Base-by-base conservation (phyloP, 2,329 filamentous ascomycete genomes). In the Lecanicillium sp. region DNA sequence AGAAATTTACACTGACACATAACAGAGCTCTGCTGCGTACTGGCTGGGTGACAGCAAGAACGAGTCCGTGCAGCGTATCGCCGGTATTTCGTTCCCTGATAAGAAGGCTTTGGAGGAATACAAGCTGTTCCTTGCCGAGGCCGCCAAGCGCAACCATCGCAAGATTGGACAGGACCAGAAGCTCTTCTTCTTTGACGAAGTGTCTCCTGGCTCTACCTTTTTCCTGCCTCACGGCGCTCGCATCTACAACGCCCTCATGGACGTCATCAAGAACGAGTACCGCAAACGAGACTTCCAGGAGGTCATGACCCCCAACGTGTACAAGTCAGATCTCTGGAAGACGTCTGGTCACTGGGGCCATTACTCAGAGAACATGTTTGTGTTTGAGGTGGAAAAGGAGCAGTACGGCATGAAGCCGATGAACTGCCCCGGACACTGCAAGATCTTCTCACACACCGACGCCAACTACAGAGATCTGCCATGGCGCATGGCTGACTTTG, bases 391-490 rank as follows among this genome's bases (percentile, higher is more conserved):
- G 22, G 89, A 96, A 60, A 94, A 95, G 70, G 83, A 64, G 49
- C 56, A 57, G 34, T 67, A 63, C 44, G 88, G 81, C 13, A 68
- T 97, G 37, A 97, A 97, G 68, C 90, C 90, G 19, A 97, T 97
- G 92, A 97, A 97, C 68, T 98, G 92, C 65, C 92, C 92, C 4
- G 88, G 88, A 19, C 90, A 97, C 64, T 94, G 86, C 62, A 68
- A 92, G 48, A 83, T 96, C 54, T 95, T 95, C 61, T 78, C 75
- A 36, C 83, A 90, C 61, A 77, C 84, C 39, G 84, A 87, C 55
- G 77, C 87, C 53, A 92, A 84, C 62, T 95, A 97, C 48, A 60
- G 56, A 53, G 88, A 97, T 52, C 69, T 98, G 42, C 92, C 92
- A 19, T 82, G 94, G 65, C 77, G 92, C 55, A 84, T 95, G 65